A percentile compares a stretch with the other conserved stretches of the same genome.
phyloP scores from a whole-genome alignment of 768 basidiomycete species.

The Rhodotorula graminis region DNA sequence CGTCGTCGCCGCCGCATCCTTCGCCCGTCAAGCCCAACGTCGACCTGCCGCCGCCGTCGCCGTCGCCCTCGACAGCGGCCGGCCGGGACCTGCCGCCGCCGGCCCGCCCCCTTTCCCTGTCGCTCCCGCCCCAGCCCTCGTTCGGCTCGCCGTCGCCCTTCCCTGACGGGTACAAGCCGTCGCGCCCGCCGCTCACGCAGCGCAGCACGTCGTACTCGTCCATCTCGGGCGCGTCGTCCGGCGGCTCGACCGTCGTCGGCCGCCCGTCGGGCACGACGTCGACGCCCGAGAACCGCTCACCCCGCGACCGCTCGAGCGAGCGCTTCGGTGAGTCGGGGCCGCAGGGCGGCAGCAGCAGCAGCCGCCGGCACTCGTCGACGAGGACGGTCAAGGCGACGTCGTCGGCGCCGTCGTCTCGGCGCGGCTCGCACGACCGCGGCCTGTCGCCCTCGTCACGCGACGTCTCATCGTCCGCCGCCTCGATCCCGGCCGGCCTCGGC shows the following conservation, averaged over 20 bases:
- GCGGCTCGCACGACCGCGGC: neutral
- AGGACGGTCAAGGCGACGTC: neutral
- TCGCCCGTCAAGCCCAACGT: neutral
- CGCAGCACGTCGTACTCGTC: neutral
- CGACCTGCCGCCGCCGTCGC: too few relatives aligned
- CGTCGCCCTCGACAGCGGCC: too few relatives aligned
- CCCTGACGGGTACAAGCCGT: neutral
- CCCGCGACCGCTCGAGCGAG: too few relatives aligned
- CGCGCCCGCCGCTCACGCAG: neutral
- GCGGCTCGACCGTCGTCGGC: conserved; percentile 3
- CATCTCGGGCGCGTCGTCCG: neutral
- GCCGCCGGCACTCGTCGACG: neutral
- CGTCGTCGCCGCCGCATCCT: too few relatives aligned
- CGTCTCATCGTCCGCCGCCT: neutral
- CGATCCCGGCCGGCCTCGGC: neutral
- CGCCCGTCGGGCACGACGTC: neutral
- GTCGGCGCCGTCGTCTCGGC: neutral
- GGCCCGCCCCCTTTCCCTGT: too few relatives aligned
- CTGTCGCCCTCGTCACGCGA: neutral
- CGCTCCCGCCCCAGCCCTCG: neutral
- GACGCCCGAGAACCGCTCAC: neutral
- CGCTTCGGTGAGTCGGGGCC: too few relatives aligned
- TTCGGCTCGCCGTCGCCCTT: neutral
- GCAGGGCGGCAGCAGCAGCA: too few relatives aligned
- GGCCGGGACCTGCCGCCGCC: too few relatives aligned